Evolutionary conservation across 768 basidiomycete genomes (phyloP).

Genomic region (Asterophora parasitica): DNA sequence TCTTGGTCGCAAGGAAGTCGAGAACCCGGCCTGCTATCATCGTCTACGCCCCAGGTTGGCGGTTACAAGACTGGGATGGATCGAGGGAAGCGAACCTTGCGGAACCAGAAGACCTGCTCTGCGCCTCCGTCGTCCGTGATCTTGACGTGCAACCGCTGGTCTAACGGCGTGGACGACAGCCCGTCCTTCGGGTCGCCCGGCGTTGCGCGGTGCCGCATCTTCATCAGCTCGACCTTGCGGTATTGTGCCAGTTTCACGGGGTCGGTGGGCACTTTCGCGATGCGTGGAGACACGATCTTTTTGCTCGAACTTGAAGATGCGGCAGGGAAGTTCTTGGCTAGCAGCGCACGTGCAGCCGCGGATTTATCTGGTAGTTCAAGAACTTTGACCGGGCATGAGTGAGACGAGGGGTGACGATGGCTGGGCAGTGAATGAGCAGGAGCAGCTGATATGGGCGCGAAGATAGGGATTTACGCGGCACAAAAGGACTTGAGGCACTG

Average conservation of each 20-base stretch:
- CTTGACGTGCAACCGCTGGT: conserved; percentile 56
- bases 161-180: conserved; percentile 37
- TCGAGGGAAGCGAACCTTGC: conserved; percentile 45
- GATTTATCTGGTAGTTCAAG: conserved; percentile 29
- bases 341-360: conserved; percentile 44
- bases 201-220: conserved; percentile 65
- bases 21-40: conserved; percentile 56
- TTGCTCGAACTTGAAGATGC: conserved; percentile 15
- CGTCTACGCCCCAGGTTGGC: conserved; percentile 33
- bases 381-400: conserved; percentile 40
- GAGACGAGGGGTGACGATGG: conserved; percentile 63
- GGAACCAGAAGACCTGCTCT: conserved; percentile 62
- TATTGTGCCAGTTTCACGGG: conserved; percentile 50
- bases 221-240: conserved; percentile 63
- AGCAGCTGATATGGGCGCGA: conserved; percentile 2
- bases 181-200: conserved; percentile 60
- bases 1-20: conserved; percentile 40
- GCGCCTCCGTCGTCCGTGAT: conserved; percentile 28
- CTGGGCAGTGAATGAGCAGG: conserved; percentile 30
- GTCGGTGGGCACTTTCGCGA: conserved; percentile 37
- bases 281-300: conserved; percentile 18
- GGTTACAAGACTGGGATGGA: not conserved
- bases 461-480: conserved; percentile 39
- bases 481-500: conserved; percentile 59
- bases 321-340: conserved; percentile 47